A percentile compares a stretch with the other conserved stretches of the same genome.
phyloP scores from a whole-genome alignment of 1,139 yeast species.

The Nakaseomyces nivariensis region DNA sequence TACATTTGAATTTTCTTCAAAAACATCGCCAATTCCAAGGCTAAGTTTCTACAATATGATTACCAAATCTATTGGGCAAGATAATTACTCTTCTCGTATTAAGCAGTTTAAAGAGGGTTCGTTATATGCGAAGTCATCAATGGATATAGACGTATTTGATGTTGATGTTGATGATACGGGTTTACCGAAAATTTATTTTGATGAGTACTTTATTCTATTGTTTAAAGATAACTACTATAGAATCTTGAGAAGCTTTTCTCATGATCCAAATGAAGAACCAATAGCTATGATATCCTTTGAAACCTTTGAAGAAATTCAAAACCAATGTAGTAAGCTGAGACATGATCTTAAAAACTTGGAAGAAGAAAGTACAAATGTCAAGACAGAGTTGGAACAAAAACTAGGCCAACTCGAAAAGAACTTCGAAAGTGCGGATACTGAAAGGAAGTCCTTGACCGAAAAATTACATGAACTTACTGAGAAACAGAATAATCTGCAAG shows the following conservation, averaged over 20 bases:
- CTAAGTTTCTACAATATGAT: constrained; percentile 53
- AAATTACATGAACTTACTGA: constrained; percentile 8
- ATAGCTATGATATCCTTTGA: constrained; percentile 57
- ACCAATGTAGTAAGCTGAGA: constrained; percentile 30
- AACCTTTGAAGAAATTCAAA: constrained; percentile 45
- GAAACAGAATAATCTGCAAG: constrained; percentile 6
- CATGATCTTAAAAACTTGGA: constrained; percentile 21
- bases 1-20: constrained; percentile 71
- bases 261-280: constrained; percentile 68
- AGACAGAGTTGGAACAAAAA: constrained; percentile 8
- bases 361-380: constrained; percentile 7
- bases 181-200: constrained; percentile 73
- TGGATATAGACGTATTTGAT: constrained; percentile 34
- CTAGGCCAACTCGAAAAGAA: constrained; percentile 4
- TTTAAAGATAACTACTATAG: constrained; percentile 64
- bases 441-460: constrained; percentile 12
- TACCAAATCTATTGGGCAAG: constrained; percentile 58
- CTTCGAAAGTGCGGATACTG: constrained; percentile 14
- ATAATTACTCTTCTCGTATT: constrained; percentile 65
- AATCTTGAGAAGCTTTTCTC: constrained; percentile 59
- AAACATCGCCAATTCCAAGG: constrained; percentile 61
- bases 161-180: constrained; percentile 69
- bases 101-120: constrained; percentile 59
- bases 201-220: constrained; percentile 50
- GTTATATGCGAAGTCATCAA: constrained; percentile 47